phyloP scores from a whole-genome alignment of 108 stramenopile species.

The Chaetoceros tenuissimus region DNA sequence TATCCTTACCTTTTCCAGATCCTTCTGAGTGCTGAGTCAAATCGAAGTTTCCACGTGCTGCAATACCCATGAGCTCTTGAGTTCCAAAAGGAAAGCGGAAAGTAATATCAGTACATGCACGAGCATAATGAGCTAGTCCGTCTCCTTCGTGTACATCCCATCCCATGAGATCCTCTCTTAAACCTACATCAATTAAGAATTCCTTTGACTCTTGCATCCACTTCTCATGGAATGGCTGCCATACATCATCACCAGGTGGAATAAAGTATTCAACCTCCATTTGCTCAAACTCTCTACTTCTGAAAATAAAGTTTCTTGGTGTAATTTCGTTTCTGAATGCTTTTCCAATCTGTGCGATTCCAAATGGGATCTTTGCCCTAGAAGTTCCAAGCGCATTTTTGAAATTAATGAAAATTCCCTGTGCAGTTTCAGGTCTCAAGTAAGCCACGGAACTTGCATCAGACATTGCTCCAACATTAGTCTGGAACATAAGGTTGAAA shows the following conservation, averaged over 20 bases:
- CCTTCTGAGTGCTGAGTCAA: constrained; percentile 85
- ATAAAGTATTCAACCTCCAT: constrained; percentile 97
- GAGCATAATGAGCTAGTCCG: constrained; percentile 94
- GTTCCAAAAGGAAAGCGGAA: constrained; percentile 94
- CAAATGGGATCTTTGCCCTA: constrained; percentile 86
- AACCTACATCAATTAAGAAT: constrained; percentile 69
- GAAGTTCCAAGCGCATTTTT: constrained; percentile 78
- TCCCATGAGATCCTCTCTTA: constrained; percentile 80
- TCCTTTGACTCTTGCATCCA: constrained; percentile 78
- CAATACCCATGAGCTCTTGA: constrained; percentile 97
- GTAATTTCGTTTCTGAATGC: constrained; percentile 98
- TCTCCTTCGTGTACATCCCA: constrained; percentile 88
- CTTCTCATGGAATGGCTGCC: constrained; percentile 64
- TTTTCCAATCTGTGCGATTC: constrained; percentile 96
- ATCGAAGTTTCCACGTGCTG: constrained; percentile 94
- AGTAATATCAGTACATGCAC: constrained; percentile 94
- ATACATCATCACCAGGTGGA: constrained; percentile 79
- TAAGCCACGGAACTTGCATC: constrained; percentile 80
- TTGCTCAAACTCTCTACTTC: constrained; percentile 97
- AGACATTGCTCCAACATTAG: constrained; percentile 82
- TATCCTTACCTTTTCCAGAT: constrained; percentile 70
- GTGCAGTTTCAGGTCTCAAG: constrained; percentile 97
- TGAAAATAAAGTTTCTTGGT: constrained; percentile 94
- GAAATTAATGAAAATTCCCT: constrained; percentile 96
- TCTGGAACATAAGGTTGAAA: constrained; percentile 98